Base-by-base conservation (phyloP, 2,329 filamentous ascomycete species). In the Xylaria sp. region DNA sequence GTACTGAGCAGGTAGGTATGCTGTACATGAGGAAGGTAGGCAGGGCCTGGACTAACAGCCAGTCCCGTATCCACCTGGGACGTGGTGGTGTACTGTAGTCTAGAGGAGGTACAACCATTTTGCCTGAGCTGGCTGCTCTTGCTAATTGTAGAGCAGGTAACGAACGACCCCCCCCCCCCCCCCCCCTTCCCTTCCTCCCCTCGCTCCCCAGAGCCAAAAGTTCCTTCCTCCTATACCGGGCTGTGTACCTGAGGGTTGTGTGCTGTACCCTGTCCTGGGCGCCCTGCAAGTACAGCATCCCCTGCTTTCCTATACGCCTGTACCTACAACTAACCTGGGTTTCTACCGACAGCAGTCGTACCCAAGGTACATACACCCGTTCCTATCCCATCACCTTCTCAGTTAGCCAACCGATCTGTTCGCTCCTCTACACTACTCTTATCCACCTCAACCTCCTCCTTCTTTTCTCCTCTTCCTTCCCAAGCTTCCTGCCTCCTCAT, bases 361-460 rank as follows among this genome's bases (percentile, higher is more conserved):
- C 51, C 33, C 38, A 41, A 62, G 49, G 62, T 64, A 62, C 54
- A 44, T 59, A 38, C 48, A 51, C 47, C 29, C 43, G 51, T 41
- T 54, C 43, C 52, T 11, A 58, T 65, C 46, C 67, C 65, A 67
- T 62, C 65, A 61, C 58, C 57, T 64, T 60, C 54, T 61, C 49
- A 66, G 67, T 70, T 69, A 70, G 67, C 70, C 62, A 68, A 68
- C 70, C 69, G 70, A 71, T 70, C 70, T 70, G 68, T 66, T 70
- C 70, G 70, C 69, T 71, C 64, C 66, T 71, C 67, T n/a, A n/a
- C n/a, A n/a, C n/a, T n/a, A n/a, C n/a, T 64, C 63, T 63, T 64
- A 64, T 66, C 65, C 65, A 67, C 61, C 51, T 63, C 67, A 60
- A 64, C 63, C 63, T 65, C 66, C 62, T 66, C 67, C 62, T 65